Conservation (phyloP, 1,284 basidiomycete genomes). For the Cystobasidium slooffiae region DNA sequence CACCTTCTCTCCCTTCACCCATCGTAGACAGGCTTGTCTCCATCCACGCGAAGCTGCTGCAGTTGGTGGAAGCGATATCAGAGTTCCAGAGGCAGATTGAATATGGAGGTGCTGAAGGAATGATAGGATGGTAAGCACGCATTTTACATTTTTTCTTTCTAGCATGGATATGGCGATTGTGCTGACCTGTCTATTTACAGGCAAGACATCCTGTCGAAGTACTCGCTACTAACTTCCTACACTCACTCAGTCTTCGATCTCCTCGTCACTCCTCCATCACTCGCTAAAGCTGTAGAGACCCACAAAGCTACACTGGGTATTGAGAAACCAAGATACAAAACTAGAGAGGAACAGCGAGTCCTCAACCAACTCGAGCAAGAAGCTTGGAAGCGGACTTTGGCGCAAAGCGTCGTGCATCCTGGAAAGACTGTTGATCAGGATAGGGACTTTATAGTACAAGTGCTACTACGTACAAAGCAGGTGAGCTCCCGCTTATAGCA, state of each 20-base stretch:
- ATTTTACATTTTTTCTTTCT: not conserved
- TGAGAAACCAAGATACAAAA: conserved; percentile 42
- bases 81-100: conserved; percentile 36
- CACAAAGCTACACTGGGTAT: conserved; percentile 39
- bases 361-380: conserved; percentile 31
- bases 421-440: conserved; percentile 35
- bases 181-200: conserved; percentile 3
- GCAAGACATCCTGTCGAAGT: conserved; percentile 41
- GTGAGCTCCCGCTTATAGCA: conserved; percentile 8
- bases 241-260: conserved; percentile 42
- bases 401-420: conserved; percentile 41
- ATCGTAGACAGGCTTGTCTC: conserved; percentile 41
- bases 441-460: conserved; percentile 42
- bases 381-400: conserved; percentile 41
- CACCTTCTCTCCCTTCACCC: conserved; percentile 5
- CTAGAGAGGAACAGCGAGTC: conserved; percentile 41
- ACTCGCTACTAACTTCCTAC: conserved; percentile 40
- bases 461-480: conserved; percentile 44
- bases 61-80: conserved; percentile 40
- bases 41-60: conserved; percentile 42
- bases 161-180: not conserved
- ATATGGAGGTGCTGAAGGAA: conserved; percentile 33
- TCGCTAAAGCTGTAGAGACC: conserved; percentile 38
- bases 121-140: conserved; percentile 31
- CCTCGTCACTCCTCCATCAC: conserved; percentile 36